Evolutionary conservation across 129 eudicot species (phyloP).

Genomic region (Artemisia argyi): DNA sequence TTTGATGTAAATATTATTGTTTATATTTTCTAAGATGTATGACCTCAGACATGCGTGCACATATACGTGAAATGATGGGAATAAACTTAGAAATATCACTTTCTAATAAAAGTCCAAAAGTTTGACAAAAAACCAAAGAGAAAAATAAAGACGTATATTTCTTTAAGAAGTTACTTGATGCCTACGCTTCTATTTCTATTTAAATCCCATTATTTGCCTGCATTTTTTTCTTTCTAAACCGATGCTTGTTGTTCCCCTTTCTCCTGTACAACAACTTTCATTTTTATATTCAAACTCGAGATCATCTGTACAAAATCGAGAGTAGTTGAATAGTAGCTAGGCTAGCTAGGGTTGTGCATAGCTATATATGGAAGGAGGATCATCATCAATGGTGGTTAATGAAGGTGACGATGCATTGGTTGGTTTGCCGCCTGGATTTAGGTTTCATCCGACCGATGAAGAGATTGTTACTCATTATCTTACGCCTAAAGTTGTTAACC

Average conservation of each 20-base stretch:
- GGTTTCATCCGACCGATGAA: slow-evolving; percentile 86
- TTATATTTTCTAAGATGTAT: neutral
- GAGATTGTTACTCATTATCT: slow-evolving; percentile 74
- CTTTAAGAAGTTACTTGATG: slow-evolving; percentile 28
- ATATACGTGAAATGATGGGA: slow-evolving; percentile 16
- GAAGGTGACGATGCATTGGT: slow-evolving; percentile 34
- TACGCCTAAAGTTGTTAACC: slow-evolving; percentile 43
- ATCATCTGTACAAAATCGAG: neutral
- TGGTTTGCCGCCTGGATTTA: slow-evolving; percentile 70
- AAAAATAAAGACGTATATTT: slow-evolving; percentile 21
- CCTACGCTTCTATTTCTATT: slow-evolving; percentile 30
- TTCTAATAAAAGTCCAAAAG: slow-evolving; percentile 36
- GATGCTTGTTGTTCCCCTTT: slow-evolving; percentile 18
- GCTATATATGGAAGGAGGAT: slow-evolving; percentile 34
- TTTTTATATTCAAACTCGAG: neutral
- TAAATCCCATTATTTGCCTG: slow-evolving; percentile 27
- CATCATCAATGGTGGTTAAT: slow-evolving; percentile 25
- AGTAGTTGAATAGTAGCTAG: too few relatives aligned
- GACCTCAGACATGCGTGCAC: slow-evolving; percentile 21
- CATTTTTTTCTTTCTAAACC: slow-evolving; percentile 38
- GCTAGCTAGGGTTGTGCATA: neutral
- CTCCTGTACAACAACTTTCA: slow-evolving; percentile 13
- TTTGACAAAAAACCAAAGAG: slow-evolving; percentile 32
- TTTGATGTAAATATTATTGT: neutral
- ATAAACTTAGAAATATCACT: slow-evolving; percentile 22